Evolutionary conservation across 2,329 filamentous ascomycete species (phyloP).

Genomic region (Cordyceps fumosorosea): DNA sequence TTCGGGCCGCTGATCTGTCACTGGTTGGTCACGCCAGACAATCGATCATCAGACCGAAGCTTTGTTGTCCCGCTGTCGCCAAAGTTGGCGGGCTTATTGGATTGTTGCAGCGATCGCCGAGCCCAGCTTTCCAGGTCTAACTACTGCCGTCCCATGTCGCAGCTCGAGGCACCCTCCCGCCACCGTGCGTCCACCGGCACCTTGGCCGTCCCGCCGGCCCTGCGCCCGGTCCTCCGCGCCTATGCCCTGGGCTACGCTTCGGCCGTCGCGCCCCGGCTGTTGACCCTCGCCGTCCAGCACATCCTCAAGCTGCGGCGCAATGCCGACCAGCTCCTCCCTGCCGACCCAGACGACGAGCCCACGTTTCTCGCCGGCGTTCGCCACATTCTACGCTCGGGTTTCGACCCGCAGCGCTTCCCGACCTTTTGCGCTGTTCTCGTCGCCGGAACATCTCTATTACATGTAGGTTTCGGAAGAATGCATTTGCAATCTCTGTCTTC

Average conservation of each 20-base stretch:
- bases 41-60: neutral
- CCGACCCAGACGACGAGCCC: constrained; percentile 20
- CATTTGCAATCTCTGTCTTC: no score
- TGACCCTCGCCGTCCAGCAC: constrained; percentile 48
- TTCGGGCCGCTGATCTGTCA: neutral
- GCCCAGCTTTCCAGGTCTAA: neutral
- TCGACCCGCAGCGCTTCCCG: constrained; percentile 52
- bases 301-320: constrained; percentile 32
- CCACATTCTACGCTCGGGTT: constrained; percentile 42
- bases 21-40: neutral
- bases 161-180: neutral
- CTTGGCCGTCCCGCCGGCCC: constrained; percentile 37
- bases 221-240: constrained; percentile 52
- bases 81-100: neutral
- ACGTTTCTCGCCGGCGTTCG: constrained; percentile 27
- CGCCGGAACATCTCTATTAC: constrained; percentile 54
- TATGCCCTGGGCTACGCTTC: constrained; percentile 57
- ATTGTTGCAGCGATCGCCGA: neutral
- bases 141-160: neutral
- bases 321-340: constrained; percentile 21
- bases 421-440: constrained; percentile 56
- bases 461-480: constrained; percentile 33
- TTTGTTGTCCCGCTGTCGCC: neutral
- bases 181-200: neutral
- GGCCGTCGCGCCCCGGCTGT: constrained; percentile 48